Evolutionary conservation across 108 stramenopile genomes (phyloP), one percentile per base, ranked within the genome.

Genomic region (Fragilaria crotonensis): DNA sequence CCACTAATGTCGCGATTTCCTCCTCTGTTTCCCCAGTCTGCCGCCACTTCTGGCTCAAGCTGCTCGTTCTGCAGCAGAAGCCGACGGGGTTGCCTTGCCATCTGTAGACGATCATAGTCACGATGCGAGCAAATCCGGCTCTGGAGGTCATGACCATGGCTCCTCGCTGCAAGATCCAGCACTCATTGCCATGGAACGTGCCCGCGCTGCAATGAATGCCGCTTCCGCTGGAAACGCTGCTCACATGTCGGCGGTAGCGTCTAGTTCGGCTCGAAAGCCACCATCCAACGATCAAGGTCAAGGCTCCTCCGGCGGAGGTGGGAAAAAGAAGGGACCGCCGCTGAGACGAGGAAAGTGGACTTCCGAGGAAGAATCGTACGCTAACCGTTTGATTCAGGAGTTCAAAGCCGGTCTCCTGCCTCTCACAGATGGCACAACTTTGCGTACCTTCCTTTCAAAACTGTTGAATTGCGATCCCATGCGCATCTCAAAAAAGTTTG

Each of bases 401-500:
- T 99, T 99, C 74, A 87, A 94, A 57, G 73, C 75, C 4, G 98
- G 98, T 20, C 57, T 94, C 19, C 77, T 99, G 49, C 91, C 87
- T 18, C 67, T 93, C 25, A 92, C 95, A n/a, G 91, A 93, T 63
- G 97, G 96, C 9, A 95, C 95, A 3, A 99, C 96, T 0, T 75
- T 99, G 44, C 93, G 97, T 18, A 90, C 92, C 3, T 97, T 95
- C 67, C 74, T 99, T 20, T 83, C 89, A 48, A 93, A 95, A 65
- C 73, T 96, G 48, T 74, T 99, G 17, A 86, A 96, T 66, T 99
- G 98, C 58, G 96, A 96, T 62, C 97, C 98, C 22, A 99, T 99
- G 98, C 76, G 98, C 18, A 99, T 99, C 31, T 96, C 97, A 7
- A 99, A 99, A 64, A 99, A 99, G 67, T 99, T 96, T 66, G 95